phyloP scores from a whole-genome alignment of 257 asterid genomes.

The Solanum clarkiae region DNA sequence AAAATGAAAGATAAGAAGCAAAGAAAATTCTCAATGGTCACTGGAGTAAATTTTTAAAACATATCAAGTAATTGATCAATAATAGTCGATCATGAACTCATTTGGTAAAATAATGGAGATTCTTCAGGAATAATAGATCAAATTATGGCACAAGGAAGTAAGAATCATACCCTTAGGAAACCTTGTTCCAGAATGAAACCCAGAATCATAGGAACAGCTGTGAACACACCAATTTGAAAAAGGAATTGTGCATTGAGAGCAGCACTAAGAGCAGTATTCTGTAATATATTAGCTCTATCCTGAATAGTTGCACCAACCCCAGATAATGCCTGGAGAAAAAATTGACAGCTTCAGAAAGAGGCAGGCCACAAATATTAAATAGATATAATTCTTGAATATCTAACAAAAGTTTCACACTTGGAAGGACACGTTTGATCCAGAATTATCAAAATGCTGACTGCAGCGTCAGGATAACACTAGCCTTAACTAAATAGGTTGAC shows the following conservation, averaged over 20 bases:
- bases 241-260: conserved; percentile 94
- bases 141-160: not conserved
- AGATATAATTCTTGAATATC: not conserved
- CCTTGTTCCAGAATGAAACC: conserved; percentile 95
- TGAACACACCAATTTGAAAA: conserved; percentile 85
- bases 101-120: not conserved
- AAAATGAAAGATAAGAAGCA: not conserved
- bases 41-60: not conserved
- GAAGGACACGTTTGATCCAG: not conserved
- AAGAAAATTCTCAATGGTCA: not conserved
- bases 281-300: conserved; percentile 34
- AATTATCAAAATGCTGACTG: not conserved
- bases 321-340: conserved; percentile 65
- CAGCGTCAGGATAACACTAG: not conserved
- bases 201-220: conserved; percentile 91
- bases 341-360: conserved; percentile 4
- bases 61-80: not conserved
- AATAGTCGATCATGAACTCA: not conserved
- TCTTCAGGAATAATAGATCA: not conserved
- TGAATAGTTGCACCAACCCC: conserved; percentile 79
- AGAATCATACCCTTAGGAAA: conserved; percentile 62
- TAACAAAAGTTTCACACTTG: not conserved
- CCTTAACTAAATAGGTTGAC: not conserved
- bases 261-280: conserved; percentile 63
- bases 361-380: not conserved